Percentiles rank a stretch among this genome's conserved stretches.
phyloP scores from a whole-genome alignment of 148 eudicot species.

The Chenopodium album region DNA sequence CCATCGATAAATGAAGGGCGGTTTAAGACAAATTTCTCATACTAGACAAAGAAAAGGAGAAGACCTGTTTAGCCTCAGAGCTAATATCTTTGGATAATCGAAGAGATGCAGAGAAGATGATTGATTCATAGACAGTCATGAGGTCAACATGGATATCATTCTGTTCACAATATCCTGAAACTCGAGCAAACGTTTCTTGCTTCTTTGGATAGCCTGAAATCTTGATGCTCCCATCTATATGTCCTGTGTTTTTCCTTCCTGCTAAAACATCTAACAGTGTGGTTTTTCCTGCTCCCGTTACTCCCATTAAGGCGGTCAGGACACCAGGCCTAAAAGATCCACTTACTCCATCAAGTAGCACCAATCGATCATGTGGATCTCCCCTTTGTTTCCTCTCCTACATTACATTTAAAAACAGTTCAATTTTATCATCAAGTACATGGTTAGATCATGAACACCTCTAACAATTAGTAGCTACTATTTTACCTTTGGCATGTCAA shows the following conservation, averaged over 20 bases:
- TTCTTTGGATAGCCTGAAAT: slow-evolving; percentile 32
- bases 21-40: not conserved
- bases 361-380: slow-evolving; percentile 45
- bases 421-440: not conserved
- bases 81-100: slow-evolving; percentile 20
- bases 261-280: slow-evolving; percentile 36
- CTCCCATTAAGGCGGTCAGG: slow-evolving; percentile 37
- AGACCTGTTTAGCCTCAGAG: slow-evolving; percentile 19
- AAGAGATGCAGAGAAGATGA: slow-evolving; percentile 30
- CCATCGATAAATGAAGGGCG: not conserved
- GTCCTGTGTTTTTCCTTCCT: slow-evolving; percentile 37
- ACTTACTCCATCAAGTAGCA: slow-evolving; percentile 43
- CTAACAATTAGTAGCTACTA: not conserved
- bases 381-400: slow-evolving; percentile 71
- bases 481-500: slow-evolving; percentile 70
- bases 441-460: not conserved
- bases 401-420: not conserved
- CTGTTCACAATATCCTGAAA: slow-evolving; percentile 40
- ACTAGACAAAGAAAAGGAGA: not conserved
- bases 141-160: slow-evolving; percentile 26
- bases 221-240: slow-evolving; percentile 26
- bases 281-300: slow-evolving; percentile 42
- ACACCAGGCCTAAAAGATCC: slow-evolving; percentile 38
- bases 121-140: slow-evolving; percentile 28
- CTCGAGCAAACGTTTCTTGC: slow-evolving; percentile 36